Evolutionary conservation across 768 basidiomycete species (phyloP), one percentile per base, ranked within the genome.

Genomic region (Suillus subluteus): DNA sequence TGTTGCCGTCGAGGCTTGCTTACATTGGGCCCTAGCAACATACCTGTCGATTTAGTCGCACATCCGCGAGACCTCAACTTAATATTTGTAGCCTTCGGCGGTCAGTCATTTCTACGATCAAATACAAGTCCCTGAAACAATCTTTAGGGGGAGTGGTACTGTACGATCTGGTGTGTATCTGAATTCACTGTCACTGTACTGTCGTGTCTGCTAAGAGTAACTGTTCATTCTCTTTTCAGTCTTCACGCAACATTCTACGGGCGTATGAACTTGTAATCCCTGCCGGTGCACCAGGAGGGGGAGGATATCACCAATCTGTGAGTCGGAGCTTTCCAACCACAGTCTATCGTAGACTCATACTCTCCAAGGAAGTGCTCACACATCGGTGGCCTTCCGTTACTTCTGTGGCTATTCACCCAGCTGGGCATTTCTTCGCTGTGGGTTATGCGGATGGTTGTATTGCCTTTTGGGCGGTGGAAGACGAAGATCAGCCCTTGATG

Each of bases 391-490:
- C 89, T 1, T 79, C 82, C n/a, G 91, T 92, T 8, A 94, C 91
- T 0, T 85, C 87, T 37, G 68, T 95, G 5, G 82, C 90, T 4
- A 81, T 95, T 68, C 88, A 95, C 74, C 92, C 94, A 6, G 80
- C 89, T 43, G 91, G 81, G 1, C 88, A 94, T 66, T 82, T 94
- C 67, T 90, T 97, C 67, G 92, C 86, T 26, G 89, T 87, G 15
- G 95, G 95, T 0, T 86, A 96, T 73, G 82, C 87, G 21, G 95
- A 97, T 75, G 94, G 95, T 9, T 89, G 87, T 62, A 84, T 97
- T 40, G 87, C 90, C 6, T 92, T 96, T 74, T 95, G 94, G 90
- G 88, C 91, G 0, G 79, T 89, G 2, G 88, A 91, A 55, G 93
- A 96, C 69, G 85, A 91, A 67, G 88, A 90, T 65, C 86, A 86